Evolutionary conservation across 345 rosid genomes (phyloP).

Genomic region (Eucalyptus decipiens): DNA sequence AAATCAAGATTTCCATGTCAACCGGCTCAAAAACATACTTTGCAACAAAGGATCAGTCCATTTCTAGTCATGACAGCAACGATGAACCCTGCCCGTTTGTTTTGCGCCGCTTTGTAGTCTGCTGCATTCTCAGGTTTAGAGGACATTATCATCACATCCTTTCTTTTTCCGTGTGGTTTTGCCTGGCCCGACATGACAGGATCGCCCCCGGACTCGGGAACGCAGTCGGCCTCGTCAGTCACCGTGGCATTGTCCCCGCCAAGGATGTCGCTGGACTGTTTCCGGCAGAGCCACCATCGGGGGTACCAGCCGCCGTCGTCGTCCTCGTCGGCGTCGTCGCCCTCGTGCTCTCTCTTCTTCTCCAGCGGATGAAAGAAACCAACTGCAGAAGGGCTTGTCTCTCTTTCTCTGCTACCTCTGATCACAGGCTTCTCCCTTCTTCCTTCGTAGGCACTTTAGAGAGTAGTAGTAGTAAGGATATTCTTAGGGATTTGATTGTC

Average conservation of each 20-base stretch:
- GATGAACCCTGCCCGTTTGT: not conserved
- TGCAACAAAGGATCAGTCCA: not conserved
- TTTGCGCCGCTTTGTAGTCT: not conserved
- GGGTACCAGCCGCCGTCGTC: slow-evolving; percentile 9
- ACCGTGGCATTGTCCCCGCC: slow-evolving; percentile 59
- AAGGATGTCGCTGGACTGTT: slow-evolving; percentile 66
- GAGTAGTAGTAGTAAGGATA: not conserved
- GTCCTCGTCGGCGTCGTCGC: slow-evolving; percentile 41
- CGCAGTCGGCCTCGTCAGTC: slow-evolving; percentile 45
- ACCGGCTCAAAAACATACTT: not conserved
- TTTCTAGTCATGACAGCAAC: not conserved
- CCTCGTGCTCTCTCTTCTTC: slow-evolving; percentile 65
- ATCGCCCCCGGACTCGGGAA: slow-evolving; percentile 50
- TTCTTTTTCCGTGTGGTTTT: not conserved
- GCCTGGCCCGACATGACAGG: slow-evolving; percentile 1
- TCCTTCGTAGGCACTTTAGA: not conserved
- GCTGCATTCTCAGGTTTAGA: not conserved
- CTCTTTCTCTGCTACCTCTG: not conserved
- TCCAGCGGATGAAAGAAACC: slow-evolving; percentile 23
- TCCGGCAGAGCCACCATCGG: slow-evolving; percentile 47
- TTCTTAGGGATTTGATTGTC: not conserved
- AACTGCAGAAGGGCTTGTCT: too few relatives aligned
- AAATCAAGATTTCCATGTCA: not conserved
- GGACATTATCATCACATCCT: not conserved
- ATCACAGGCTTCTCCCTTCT: not conserved